These are phyloP conservation scores for Quercus tomentella DNA, from an alignment of 331 rosid species.

Conservation along the genomic window DNA sequence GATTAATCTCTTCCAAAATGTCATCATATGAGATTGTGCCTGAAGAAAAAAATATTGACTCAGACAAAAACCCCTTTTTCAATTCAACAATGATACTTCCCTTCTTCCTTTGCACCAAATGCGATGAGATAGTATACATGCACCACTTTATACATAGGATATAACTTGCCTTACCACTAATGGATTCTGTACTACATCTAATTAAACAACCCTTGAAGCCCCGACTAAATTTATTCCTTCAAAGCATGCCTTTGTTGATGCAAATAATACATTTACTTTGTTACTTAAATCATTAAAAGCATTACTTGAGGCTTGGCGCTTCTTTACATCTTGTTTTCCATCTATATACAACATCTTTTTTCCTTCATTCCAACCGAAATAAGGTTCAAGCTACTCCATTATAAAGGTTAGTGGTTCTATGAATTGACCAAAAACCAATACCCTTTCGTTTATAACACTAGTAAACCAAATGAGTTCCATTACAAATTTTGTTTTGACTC, in stretches of 20 bases:
- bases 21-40: slow-evolving; percentile 26
- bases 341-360: slow-evolving; percentile 35
- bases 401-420: slow-evolving; percentile 31
- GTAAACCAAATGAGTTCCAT: slow-evolving; percentile 47
- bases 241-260: slow-evolving; percentile 53
- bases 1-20: slow-evolving; percentile 38
- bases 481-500: slow-evolving; percentile 45
- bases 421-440: slow-evolving; percentile 60
- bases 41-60: slow-evolving; percentile 35
- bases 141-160: slow-evolving; percentile 54
- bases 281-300: slow-evolving; percentile 42
- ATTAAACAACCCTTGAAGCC: slow-evolving; percentile 73
- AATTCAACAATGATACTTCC: slow-evolving; percentile 36
- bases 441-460: slow-evolving; percentile 41
- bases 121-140: slow-evolving; percentile 51
- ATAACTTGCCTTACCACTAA: slow-evolving; percentile 63
- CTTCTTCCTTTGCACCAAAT: slow-evolving; percentile 46
- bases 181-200: slow-evolving; percentile 66
- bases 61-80: slow-evolving; percentile 43
- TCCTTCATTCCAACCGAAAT: slow-evolving; percentile 48
- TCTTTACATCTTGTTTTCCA: slow-evolving; percentile 32
- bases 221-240: slow-evolving; percentile 69
- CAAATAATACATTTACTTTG: slow-evolving; percentile 49
- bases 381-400: slow-evolving; percentile 18
- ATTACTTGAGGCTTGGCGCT: slow-evolving; percentile 41